A percentile compares a stretch with the other conserved stretches of the same genome.
Conservation (phyloP, 768 basidiomycete species). For the Jaapia argillacea region DNA sequence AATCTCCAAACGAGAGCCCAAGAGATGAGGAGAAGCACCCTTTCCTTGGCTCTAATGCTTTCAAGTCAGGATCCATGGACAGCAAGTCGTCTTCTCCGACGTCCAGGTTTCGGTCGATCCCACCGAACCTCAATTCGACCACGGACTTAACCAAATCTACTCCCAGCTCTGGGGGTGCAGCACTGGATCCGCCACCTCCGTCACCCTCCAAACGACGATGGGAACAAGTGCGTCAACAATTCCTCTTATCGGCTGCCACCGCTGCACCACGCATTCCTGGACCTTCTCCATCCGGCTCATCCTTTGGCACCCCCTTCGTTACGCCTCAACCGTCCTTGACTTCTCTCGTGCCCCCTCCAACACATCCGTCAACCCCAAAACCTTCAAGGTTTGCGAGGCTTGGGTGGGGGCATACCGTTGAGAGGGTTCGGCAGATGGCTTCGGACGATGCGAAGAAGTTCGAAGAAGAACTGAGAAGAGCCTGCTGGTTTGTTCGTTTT, state of each 20-base stretch:
- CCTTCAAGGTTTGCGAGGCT: conserved; percentile 38
- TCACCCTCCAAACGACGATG: conserved; percentile 35
- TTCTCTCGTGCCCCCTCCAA: conserved; percentile 12
- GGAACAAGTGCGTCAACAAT: conserved; percentile 45
- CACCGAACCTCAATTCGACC: no score
- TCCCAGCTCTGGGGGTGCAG: no score
- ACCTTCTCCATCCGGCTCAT: conserved; percentile 10
- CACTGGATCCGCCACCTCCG: conserved; percentile 2
- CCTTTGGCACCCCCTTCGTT: conserved; percentile 1
- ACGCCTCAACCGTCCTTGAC: conserved; percentile 6
- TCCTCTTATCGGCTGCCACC: conserved; percentile 23
- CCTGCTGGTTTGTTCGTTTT: conserved; percentile 44
- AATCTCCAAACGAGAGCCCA: background rate
- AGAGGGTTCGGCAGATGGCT: conserved; percentile 43
- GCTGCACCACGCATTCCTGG: conserved; percentile 6
- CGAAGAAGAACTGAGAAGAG: conserved; percentile 43
- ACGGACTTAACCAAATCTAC: no score
- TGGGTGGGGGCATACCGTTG: conserved; percentile 57
- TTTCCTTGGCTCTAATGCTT: background rate
- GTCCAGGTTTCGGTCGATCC: no score
- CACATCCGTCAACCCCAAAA: conserved; percentile 28
- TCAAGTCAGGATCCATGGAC: background rate
- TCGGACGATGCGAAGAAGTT: conserved; percentile 40
- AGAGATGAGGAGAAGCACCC: background rate
- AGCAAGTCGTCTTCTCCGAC: background rate